phyloP scores from a whole-genome alignment of 306 rosid genomes.

The Citrullus mucosospermus region DNA sequence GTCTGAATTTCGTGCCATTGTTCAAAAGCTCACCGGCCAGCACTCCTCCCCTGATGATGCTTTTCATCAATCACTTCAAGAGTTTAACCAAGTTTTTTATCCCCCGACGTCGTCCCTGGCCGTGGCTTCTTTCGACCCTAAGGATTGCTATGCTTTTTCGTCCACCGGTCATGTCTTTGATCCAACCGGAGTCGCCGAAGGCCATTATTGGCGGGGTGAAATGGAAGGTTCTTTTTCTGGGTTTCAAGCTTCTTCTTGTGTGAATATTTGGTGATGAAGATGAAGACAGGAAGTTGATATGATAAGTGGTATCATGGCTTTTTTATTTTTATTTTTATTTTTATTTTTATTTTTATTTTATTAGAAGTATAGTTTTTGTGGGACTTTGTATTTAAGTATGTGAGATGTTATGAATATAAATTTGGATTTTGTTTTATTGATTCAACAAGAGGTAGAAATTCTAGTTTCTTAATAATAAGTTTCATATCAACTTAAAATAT shows the following conservation, averaged over 20 bases:
- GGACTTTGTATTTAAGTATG: neutral
- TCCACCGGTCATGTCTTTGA: neutral
- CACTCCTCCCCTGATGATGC: constrained; percentile 2
- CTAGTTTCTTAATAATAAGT: no score
- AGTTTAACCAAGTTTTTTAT: neutral
- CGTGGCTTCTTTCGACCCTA: neutral
- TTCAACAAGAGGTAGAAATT: no score
- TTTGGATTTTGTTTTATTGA: neutral
- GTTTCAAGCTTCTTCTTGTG: neutral
- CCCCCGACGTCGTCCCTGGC: neutral
- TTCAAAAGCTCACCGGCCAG: constrained; percentile 36
- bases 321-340: neutral
- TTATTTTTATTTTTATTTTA: no score
- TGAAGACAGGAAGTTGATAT: neutral
- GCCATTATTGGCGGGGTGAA: neutral
- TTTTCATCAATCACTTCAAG: neutral
- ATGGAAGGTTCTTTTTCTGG: neutral
- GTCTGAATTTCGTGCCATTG: constrained; percentile 38
- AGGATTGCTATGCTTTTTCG: no score
- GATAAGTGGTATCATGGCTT: neutral
- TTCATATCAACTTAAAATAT: no score
- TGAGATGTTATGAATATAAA: neutral
- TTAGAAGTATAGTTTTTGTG: neutral
- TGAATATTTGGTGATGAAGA: neutral
- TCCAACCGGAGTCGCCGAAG: neutral